Evolutionary conservation across 2,329 filamentous ascomycete species (phyloP).

Genomic region (Diplodia sapinea): DNA sequence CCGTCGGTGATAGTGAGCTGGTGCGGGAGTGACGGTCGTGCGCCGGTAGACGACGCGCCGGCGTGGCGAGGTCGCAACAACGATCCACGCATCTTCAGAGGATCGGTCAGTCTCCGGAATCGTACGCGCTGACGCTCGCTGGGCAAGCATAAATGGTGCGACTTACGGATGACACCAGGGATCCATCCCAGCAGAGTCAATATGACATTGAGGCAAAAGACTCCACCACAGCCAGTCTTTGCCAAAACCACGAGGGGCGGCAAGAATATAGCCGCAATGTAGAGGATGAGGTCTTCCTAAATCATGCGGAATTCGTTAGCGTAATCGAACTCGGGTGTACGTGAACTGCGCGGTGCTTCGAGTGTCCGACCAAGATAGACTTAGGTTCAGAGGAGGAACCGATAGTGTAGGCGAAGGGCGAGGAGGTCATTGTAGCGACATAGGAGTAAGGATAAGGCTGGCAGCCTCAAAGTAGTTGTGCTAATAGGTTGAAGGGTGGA

Average conservation of each 20-base stretch:
- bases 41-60: constrained; percentile 24
- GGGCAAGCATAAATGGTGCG: no score
- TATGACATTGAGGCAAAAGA: constrained; percentile 18
- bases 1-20: constrained; percentile 12
- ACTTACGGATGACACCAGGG: constrained; percentile 25
- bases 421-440: neutral
- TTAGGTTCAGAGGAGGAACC: no score
- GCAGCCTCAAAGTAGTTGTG: neutral
- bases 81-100: constrained; percentile 22
- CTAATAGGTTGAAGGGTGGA: neutral
- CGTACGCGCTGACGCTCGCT: no score
- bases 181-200: constrained; percentile 26
- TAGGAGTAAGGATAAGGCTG: neutral
- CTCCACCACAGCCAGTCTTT: constrained; percentile 21
- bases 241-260: constrained; percentile 21
- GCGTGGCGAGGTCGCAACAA: constrained; percentile 14
- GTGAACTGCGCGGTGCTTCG: neutral
- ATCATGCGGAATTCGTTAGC: neutral
- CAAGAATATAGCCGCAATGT: constrained; percentile 25
- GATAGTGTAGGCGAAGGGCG: no score
- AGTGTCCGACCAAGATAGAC: neutral
- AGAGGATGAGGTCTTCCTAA: constrained; percentile 30
- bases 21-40: constrained; percentile 1
- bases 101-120: neutral
- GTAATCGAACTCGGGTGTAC: neutral